A percentile compares a stretch with the other conserved stretches of the same genome.
Evolutionary conservation across 2,329 filamentous ascomycete genomes (phyloP).

Genomic region (Curvularia sp.): DNA sequence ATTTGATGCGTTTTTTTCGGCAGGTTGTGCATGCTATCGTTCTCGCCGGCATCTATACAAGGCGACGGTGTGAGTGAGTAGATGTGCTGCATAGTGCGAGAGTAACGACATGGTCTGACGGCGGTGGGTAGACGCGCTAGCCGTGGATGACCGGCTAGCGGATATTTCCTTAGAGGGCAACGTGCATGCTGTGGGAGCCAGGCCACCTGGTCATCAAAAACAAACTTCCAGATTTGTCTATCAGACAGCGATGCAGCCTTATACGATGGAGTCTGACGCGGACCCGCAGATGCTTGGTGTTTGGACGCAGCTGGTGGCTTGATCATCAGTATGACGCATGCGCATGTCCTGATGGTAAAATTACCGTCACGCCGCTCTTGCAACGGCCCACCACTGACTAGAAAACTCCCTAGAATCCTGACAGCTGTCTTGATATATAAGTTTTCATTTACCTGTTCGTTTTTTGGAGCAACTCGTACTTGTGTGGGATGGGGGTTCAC

Average conservation of each 20-base stretch:
- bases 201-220: neutral
- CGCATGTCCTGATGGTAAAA: constrained; percentile 1
- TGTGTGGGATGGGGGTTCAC: constrained; percentile 1
- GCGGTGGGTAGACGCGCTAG: constrained; percentile 1
- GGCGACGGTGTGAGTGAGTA: too few relatives aligned
- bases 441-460: neutral
- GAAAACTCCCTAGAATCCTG: neutral
- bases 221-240: neutral
- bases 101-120: neutral
- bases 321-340: constrained; percentile 2
- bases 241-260: neutral
- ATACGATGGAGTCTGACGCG: neutral
- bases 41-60: constrained; percentile 31
- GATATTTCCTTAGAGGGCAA: neutral
- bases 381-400: neutral
- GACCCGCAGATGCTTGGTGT: neutral
- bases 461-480: neutral
- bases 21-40: constrained; percentile 40
- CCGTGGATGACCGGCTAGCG: constrained; percentile 2
- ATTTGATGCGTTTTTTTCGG: constrained; percentile 44
- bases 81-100: neutral
- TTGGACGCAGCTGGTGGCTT: neutral
- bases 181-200: neutral
- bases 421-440: neutral
- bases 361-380: neutral